Evolutionary conservation across 305 asterid genomes (phyloP), one percentile per base, ranked within the genome.

Genomic region (Rubia tinctorum): DNA sequence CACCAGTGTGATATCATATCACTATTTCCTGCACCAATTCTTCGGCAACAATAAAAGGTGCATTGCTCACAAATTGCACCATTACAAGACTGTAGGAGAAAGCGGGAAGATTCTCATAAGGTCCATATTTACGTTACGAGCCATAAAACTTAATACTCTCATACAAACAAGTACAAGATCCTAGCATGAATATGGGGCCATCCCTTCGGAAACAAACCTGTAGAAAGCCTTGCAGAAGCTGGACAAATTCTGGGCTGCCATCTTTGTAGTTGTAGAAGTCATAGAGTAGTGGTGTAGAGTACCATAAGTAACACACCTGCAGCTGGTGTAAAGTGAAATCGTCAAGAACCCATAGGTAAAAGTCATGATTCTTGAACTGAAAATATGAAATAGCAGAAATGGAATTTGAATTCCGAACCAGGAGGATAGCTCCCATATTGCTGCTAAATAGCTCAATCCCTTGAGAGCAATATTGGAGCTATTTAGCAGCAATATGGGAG

Each of bases 1-100:
- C 99, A 98, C 99, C 99, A 94, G 58, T 92, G 99, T 64, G 99
- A 94, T 74, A 94, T 78, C 87, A 90, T n/a, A n/a, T n/a, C n/a
- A n/a, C 99, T 77, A 94, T 88, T 85, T 94, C 99, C 59, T 96
- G 89, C 43, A 90, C 91, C 89, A 92, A 83, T 82, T 94, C 91
- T 76, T 76, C 79, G 71, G 98, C 97, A 80, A 91, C 91, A 18
- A 87, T 82, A 80, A 90, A 90, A 61, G 99, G 96, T 70, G 70
- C 84, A 80, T 89, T 89, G 87, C 88, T 86, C 40, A 85, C 88
- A 73, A 86, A 90, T 83, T 94, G 99, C 70, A 92, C 83, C 74
- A 79, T 90, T 58, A 92, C 76, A 75, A 88, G 84, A 30, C 82
- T 67, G 85, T 77, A 87, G 13, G 99, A 86, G 82, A 89, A 84